These are phyloP conservation scores for Nakazawaea anatomiae DNA, from an alignment of 805 yeast species.

Conservation along the genomic window DNA sequence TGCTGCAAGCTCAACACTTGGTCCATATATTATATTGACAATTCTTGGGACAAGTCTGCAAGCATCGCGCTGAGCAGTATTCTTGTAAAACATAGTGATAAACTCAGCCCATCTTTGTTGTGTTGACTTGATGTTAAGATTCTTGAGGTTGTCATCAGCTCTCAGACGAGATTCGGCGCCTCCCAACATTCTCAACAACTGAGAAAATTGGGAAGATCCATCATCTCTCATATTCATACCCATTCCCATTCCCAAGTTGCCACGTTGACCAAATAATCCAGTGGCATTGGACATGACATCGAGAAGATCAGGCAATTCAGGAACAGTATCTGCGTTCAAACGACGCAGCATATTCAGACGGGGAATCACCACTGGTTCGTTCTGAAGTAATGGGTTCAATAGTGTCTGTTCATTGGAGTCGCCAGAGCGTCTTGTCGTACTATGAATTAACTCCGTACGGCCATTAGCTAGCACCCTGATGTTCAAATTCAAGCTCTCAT, in stretches of 20 bases:
- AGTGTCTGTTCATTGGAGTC: constrained; percentile 1
- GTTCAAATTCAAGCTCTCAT: constrained; percentile 3
- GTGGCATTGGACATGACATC: constrained; percentile 1
- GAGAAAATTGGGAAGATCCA: constrained; percentile 3
- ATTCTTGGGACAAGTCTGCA: constrained; percentile 34
- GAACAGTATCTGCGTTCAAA: neutral
- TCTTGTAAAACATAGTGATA: constrained; percentile 44
- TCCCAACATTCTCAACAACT: constrained; percentile 7
- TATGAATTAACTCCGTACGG: constrained; percentile 10
- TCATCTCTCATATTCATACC: constrained; percentile 2
- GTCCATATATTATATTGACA: constrained; percentile 40
- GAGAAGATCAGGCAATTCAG: constrained; percentile 7
- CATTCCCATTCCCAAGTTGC: neutral
- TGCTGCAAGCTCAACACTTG: constrained; percentile 35
- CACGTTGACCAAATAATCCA: neutral
- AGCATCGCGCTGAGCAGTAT: constrained; percentile 26
- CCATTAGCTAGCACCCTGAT: constrained; percentile 11
- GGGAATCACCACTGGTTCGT: neutral
- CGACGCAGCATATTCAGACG: constrained; percentile 2
- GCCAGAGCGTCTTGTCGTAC: constrained; percentile 3
- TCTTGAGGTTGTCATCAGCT: constrained; percentile 6
- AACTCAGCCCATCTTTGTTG: constrained; percentile 66
- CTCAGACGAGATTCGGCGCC: constrained; percentile 1
- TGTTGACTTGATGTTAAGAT: constrained; percentile 32
- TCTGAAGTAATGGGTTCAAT: constrained; percentile 7